Evolutionary conservation across 352 stramenopile genomes (phyloP).

Genomic region (Phytophthora cactorum): DNA sequence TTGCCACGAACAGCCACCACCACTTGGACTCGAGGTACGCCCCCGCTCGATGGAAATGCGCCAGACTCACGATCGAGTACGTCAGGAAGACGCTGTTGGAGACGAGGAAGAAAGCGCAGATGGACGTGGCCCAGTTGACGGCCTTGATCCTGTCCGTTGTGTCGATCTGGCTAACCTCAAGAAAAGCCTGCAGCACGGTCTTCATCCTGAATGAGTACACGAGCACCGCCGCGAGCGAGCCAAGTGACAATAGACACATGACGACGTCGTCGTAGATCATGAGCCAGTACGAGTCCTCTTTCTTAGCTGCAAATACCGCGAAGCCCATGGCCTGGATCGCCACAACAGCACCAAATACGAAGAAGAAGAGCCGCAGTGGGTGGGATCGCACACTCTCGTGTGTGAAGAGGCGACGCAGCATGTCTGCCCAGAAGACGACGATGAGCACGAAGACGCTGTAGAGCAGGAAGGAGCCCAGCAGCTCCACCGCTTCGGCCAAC

Average conservation of each 20-base stretch:
- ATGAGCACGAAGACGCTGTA: constrained; percentile 98
- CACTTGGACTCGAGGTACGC: constrained; percentile 84
- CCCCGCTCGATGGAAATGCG: constrained; percentile 87
- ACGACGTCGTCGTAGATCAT: constrained; percentile 96
- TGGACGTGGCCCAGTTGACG: constrained; percentile 96
- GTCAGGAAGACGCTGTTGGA: constrained; percentile 89
- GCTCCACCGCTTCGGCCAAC: constrained; percentile 87
- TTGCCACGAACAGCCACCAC: constrained; percentile 94
- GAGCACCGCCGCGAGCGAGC: constrained; percentile 91
- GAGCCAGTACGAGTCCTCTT: constrained; percentile 93
- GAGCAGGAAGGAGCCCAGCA: constrained; percentile 92
- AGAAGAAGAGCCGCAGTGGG: constrained; percentile 92
- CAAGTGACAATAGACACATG: constrained; percentile 83
- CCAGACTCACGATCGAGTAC: constrained; percentile 85
- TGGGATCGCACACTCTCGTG: constrained; percentile 75
- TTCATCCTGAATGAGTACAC: constrained; percentile 96
- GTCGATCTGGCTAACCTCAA: constrained; percentile 96
- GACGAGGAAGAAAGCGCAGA: constrained; percentile 96
- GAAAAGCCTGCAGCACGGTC: constrained; percentile 95
- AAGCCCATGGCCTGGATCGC: constrained; percentile 87
- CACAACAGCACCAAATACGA: constrained; percentile 74
- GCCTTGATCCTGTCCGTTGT: constrained; percentile 96
- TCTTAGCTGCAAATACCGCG: constrained; percentile 79
- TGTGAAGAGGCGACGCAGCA: constrained; percentile 93
- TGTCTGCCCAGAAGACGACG: constrained; percentile 97